Percentiles rank a stretch among this genome's conserved stretches.
These are phyloP conservation scores for Trametes pubescens DNA, from an alignment of 1,284 basidiomycete species.

Conservation along the genomic window DNA sequence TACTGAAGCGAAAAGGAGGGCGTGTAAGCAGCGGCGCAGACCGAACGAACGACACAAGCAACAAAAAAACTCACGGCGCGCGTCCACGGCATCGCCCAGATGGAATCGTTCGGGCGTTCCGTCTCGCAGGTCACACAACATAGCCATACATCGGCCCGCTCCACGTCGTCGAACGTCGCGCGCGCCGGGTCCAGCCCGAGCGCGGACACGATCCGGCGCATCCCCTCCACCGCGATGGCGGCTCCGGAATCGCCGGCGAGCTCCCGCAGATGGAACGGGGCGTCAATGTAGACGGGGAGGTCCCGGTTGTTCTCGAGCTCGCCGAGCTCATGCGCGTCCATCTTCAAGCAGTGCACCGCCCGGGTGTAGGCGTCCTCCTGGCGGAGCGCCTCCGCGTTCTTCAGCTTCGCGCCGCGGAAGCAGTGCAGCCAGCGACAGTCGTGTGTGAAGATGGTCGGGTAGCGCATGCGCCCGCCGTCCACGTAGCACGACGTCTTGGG, in stretches of 20 bases:
- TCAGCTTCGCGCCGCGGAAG: background rate
- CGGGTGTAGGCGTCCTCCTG: background rate
- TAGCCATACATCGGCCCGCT: background rate
- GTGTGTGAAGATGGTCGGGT: constrained; percentile 9
- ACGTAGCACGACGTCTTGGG: background rate
- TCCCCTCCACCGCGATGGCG: background rate
- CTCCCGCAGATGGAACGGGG: background rate
- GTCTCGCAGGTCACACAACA: background rate
- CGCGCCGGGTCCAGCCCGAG: constrained; percentile 12
- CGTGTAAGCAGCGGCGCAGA: background rate
- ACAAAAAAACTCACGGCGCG: background rate
- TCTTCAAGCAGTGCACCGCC: background rate
- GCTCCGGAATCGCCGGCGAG: background rate
- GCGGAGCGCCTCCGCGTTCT: background rate
- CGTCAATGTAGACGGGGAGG: background rate
- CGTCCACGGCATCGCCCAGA: background rate
- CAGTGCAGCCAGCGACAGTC: background rate
- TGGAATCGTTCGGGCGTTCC: background rate
- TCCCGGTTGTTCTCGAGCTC: background rate
- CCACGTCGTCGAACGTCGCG: constrained; percentile 6
- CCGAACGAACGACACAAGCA: background rate
- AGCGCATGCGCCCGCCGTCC: background rate
- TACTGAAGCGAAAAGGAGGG: background rate
- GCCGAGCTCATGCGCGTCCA: background rate
- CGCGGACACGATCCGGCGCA: constrained; percentile 10